Base-by-base conservation (phyloP, 306 rosid genomes). In the Acacia crassicarpa region DNA sequence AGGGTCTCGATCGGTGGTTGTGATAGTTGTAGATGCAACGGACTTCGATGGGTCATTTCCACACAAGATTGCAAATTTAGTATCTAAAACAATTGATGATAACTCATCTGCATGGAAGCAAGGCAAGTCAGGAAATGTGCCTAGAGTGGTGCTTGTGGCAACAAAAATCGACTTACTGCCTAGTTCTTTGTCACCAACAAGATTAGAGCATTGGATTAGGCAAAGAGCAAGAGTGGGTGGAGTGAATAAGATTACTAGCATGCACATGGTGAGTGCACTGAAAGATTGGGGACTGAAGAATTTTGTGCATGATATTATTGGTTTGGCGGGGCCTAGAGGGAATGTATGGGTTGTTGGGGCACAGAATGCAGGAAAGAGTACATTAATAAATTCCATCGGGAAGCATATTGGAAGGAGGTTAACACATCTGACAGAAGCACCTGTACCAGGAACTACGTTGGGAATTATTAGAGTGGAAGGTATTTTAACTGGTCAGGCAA, bases 391-490 rank as follows among this genome's bases (percentile, higher is more conserved):
- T 75, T 88, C 95, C 2, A 86, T 93, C 14, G 98, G 97, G 45
- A 91, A 83, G 82, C 54, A 80, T 80, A 87, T 84, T 40, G 94
- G 90, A 73, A 91, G 92, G 69, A 93, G 91, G 86, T 74, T 91
- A 77, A 71, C 89, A 9, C 97, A 93, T 75, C 81, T 95, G 88
- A 95, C 99, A 0, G 97, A 91, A 84, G 99, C 98, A 78, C 94
- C 99, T 6, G 98, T 95, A 41, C 97, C 97, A 9, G 99, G 98
- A 38, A 95, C 99, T 19, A 95, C 99, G 0, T 75, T 95, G 81
- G 99, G 99, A 81, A 93, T 95, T 83, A 87, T 95, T 49, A 91
- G 99, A 84, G 98, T 93, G 82, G 99, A 90, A 75, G 99, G 99
- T 63, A 89, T 93, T 72, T 90, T 95, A 82, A 89, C 97, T 1